Percentiles rank a stretch among this genome's conserved stretches.
Conservation (phyloP, 805 yeast species). For the Ogataea pignaliae region DNA sequence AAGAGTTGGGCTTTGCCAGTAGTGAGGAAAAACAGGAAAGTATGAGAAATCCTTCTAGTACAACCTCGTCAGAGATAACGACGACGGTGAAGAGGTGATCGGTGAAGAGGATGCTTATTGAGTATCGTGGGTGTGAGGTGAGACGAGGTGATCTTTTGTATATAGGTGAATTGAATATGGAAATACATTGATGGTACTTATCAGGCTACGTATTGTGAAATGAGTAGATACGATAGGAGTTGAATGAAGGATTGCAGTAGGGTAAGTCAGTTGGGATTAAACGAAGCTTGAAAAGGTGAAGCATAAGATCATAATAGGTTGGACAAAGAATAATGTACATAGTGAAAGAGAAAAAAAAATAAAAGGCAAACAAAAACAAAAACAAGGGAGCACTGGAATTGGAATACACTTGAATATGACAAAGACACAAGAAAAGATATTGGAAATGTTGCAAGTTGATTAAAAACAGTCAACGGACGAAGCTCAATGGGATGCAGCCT, state of each 20-base stretch:
- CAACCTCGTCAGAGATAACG: neutral
- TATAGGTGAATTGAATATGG: neutral
- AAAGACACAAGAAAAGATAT: too few species aligned
- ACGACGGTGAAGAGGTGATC: neutral
- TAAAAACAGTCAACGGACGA: too few species aligned
- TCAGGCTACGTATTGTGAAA: too few species aligned
- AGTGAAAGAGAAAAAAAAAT: neutral
- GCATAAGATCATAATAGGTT: neutral
- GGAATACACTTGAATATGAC: neutral
- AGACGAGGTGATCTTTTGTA: too few species aligned
- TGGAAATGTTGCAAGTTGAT: too few species aligned
- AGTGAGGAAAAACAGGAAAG: neutral
- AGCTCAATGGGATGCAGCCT: too few species aligned
- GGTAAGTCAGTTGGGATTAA: too few species aligned
- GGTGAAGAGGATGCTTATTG: too few species aligned
- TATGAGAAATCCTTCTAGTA: neutral
- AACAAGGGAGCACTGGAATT: neutral
- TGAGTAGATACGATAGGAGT: too few species aligned
- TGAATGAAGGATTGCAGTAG: too few species aligned
- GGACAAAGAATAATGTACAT: neutral
- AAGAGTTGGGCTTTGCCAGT: slow-evolving; percentile 28
- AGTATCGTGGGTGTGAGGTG: too few species aligned
- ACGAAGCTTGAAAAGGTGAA: neutral
- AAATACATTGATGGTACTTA: neutral
- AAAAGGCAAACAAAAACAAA: neutral